Percentiles rank a stretch among this genome's conserved stretches.
Conservation (phyloP, 345 rosid genomes). For the Salix viminalis region DNA sequence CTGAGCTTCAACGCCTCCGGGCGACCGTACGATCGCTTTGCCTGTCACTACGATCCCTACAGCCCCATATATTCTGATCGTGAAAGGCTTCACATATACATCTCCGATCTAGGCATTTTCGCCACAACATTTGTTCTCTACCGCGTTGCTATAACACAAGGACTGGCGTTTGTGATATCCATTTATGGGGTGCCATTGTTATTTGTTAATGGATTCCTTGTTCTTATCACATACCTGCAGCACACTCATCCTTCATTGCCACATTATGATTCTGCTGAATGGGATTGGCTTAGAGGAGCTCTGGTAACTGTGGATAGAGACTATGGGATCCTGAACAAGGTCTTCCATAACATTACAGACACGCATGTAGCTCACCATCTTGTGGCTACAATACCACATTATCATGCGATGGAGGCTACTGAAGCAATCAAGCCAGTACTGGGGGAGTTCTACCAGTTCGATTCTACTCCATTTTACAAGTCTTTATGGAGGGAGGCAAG, state of each 20-base stretch:
- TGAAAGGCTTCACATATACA: slow-evolving; percentile 10
- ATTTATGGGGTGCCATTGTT: slow-evolving; percentile 10
- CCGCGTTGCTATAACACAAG: neutral
- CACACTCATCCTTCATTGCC: slow-evolving; percentile 20
- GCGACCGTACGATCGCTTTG: slow-evolving; percentile 37
- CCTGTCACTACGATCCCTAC: slow-evolving; percentile 44
- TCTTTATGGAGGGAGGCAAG: neutral
- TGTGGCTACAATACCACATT: neutral
- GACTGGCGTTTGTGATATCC: neutral
- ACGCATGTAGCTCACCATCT: neutral
- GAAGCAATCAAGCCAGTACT: neutral
- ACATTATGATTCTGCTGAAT: slow-evolving; percentile 14
- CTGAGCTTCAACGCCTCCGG: slow-evolving; percentile 47
- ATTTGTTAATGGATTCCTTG: slow-evolving; percentile 9
- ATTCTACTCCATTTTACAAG: neutral
- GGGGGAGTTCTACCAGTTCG: neutral
- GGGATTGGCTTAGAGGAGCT: slow-evolving; percentile 24
- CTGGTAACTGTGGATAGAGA: slow-evolving; percentile 18
- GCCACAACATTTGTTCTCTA: neutral
- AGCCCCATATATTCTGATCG: slow-evolving; percentile 12
- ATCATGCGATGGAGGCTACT: neutral
- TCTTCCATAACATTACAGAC: neutral
- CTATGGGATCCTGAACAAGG: slow-evolving; percentile 8
- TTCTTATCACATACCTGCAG: slow-evolving; percentile 10
- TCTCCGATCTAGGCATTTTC: slow-evolving; percentile 6